These are phyloP conservation scores for Conticribra weissflogii DNA, from an alignment of 108 stramenopile species.

Conservation along the genomic window DNA sequence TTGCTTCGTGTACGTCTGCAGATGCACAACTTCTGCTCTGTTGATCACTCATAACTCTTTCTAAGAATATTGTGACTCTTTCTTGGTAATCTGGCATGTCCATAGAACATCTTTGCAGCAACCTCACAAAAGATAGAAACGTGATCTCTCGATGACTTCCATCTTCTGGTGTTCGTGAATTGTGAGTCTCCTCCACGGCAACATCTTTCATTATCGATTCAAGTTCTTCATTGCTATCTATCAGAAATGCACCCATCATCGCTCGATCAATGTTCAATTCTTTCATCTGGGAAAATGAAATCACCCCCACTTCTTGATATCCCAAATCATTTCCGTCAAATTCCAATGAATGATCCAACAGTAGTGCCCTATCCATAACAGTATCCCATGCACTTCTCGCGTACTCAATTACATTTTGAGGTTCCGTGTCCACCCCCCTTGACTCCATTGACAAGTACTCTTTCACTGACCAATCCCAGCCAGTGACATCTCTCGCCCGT, in stretches of 20 bases:
- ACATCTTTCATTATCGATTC: slow-evolving; percentile 14
- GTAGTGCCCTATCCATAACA: slow-evolving; percentile 33
- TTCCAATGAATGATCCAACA: slow-evolving; percentile 23
- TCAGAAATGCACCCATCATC: slow-evolving; percentile 20
- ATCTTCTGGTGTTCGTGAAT: background rate
- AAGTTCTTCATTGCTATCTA: slow-evolving; percentile 18
- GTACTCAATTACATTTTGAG: slow-evolving; percentile 17
- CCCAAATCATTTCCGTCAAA: slow-evolving; percentile 3
- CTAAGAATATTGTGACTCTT: slow-evolving; percentile 1
- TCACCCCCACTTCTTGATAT: slow-evolving; percentile 29
- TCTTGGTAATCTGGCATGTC: background rate
- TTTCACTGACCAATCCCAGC: slow-evolving; percentile 14
- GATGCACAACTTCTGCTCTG: background rate
- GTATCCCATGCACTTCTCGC: slow-evolving; percentile 31
- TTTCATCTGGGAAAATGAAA: slow-evolving; percentile 27
- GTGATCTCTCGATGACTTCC: slow-evolving; percentile 12
- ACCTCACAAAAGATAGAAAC: slow-evolving; percentile 35
- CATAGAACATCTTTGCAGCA: slow-evolving; percentile 13
- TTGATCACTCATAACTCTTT: too few species aligned
- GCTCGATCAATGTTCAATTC: slow-evolving; percentile 23
- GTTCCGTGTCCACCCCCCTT: background rate
- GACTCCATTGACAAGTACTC: background rate
- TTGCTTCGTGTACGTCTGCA: slow-evolving; percentile 9
- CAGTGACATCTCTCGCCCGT: slow-evolving; percentile 35
- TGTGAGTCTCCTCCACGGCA: background rate